These are phyloP conservation scores for Grosmannia huntii DNA, from an alignment of 2,329 filamentous ascomycete species.

Conservation along the genomic window DNA sequence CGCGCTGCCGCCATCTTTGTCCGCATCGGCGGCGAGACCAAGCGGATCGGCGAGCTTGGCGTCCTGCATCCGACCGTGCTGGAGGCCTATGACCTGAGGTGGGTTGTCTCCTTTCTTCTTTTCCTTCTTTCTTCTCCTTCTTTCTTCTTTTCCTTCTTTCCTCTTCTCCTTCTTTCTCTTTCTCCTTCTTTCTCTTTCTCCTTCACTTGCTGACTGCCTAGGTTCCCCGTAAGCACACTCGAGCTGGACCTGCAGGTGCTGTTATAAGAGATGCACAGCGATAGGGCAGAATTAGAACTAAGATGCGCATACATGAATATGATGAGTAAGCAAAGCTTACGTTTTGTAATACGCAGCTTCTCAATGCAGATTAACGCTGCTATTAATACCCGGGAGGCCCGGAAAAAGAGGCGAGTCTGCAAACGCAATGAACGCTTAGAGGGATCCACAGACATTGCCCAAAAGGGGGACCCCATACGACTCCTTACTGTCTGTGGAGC, in stretches of 20 bases:
- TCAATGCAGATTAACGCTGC: too few relatives aligned
- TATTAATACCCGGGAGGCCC: too few relatives aligned
- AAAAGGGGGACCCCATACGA: too few relatives aligned
- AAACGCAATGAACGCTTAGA: too few relatives aligned
- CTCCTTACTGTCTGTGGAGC: too few relatives aligned
- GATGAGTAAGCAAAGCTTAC: too few relatives aligned
- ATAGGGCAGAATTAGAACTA: background rate
- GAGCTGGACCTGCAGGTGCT: conserved; percentile 94
- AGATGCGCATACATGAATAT: background rate
- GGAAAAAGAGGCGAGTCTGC: too few relatives aligned
- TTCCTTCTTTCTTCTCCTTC: background rate
- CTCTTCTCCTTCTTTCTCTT: too few relatives aligned
- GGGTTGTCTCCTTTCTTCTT: conserved; percentile 18
- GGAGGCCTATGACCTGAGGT: conserved; percentile 85
- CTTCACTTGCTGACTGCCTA: conserved; percentile 16
- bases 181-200: background rate
- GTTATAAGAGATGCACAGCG: conserved; percentile 39
- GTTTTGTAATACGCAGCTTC: too few relatives aligned
- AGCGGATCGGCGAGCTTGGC: conserved; percentile 78
- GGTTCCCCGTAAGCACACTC: conserved; percentile 83
- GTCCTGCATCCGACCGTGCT: conserved; percentile 88
- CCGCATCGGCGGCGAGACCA: conserved; percentile 58
- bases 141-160: too few relatives aligned
- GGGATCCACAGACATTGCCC: too few relatives aligned
- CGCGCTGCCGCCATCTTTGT: conserved; percentile 79